A percentile compares a stretch with the other conserved stretches of the same genome.
Conservation (phyloP, 2,329 filamentous ascomycete species). For the Thyridium curvatum region DNA sequence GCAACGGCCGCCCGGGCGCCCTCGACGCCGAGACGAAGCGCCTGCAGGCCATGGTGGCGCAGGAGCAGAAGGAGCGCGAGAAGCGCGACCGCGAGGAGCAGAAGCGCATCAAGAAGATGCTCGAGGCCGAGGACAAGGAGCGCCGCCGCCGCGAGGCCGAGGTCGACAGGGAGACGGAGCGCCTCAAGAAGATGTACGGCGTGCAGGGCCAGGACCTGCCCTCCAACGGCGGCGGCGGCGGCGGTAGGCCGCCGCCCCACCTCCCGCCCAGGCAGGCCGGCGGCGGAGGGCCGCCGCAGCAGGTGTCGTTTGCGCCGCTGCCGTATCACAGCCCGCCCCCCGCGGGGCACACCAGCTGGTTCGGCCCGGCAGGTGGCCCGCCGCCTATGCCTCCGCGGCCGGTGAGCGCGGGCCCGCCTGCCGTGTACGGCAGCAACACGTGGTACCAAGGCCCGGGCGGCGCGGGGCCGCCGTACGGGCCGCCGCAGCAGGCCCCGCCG, state of each 20-base stretch:
- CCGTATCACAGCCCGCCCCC: slow-evolving; percentile 16
- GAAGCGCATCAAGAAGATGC: slow-evolving; percentile 56
- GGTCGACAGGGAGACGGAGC: slow-evolving; percentile 76
- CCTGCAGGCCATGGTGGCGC: slow-evolving; percentile 51
- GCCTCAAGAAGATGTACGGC: slow-evolving; percentile 65
- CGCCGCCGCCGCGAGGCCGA: slow-evolving; percentile 47
- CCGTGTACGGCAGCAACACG: slow-evolving; percentile 9
- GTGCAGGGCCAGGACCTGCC: slow-evolving; percentile 39
- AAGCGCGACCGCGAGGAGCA: slow-evolving; percentile 49
- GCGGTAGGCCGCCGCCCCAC: slow-evolving; percentile 10
- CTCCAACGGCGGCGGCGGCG: slow-evolving; percentile 13
- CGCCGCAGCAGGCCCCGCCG: slow-evolving; percentile 12
- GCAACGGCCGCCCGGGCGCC: slow-evolving; percentile 23
- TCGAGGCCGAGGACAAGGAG: slow-evolving; percentile 61
- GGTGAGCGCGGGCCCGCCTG: slow-evolving; percentile 36
- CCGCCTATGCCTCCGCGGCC: slow-evolving; percentile 34
- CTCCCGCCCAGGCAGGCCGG: slow-evolving; percentile 8
- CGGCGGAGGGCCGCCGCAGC: slow-evolving; percentile 26
- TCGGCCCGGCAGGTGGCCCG: slow-evolving; percentile 7
- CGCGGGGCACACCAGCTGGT: slow-evolving; percentile 4
- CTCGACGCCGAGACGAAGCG: slow-evolving; percentile 75
- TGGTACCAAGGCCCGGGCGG: slow-evolving; percentile 20
- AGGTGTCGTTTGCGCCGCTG: slow-evolving; percentile 15
- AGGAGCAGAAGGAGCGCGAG: slow-evolving; percentile 46
- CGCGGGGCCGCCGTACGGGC: slow-evolving; percentile 11